These are phyloP conservation scores for Neurospora tetrasperma DNA, from an alignment of 495 filamentous ascomycete species.

Conservation along the genomic window DNA sequence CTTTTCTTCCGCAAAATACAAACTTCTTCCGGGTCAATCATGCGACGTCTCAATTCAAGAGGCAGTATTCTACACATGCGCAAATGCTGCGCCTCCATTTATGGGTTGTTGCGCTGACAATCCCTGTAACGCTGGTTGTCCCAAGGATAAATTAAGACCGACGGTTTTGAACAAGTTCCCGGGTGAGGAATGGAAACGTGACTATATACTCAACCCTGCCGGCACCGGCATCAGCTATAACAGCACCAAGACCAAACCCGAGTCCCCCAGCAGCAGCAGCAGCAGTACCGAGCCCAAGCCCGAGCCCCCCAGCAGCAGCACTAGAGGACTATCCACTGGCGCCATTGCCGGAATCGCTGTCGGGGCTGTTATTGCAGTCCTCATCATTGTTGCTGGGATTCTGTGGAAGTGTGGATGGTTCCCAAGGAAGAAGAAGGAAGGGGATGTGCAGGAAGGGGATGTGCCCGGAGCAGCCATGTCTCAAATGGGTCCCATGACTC, in stretches of 20 bases:
- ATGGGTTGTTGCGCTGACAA: conserved; percentile 22
- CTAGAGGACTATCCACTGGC: not conserved
- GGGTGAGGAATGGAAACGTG: not conserved
- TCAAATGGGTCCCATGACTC: not conserved
- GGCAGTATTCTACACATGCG: conserved; percentile 24
- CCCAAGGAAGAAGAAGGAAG: conserved; percentile 2
- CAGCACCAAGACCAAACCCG: not conserved
- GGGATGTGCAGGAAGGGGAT: not conserved
- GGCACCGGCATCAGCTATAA: not conserved
- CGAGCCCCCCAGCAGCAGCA: no score
- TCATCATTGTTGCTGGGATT: not conserved
- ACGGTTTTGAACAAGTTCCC: not conserved
- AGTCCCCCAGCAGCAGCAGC: not conserved
- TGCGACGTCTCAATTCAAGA: conserved; percentile 3
- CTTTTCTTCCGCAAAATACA: conserved; percentile 14
- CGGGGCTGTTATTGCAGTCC: not conserved
- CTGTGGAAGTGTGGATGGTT: conserved; percentile 7
- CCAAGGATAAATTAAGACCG: conserved; percentile 6
- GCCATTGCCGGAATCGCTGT: conserved; percentile 12
- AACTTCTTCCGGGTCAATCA: conserved; percentile 14
- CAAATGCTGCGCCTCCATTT: conserved; percentile 13
- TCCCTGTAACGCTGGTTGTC: no score
- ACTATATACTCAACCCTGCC: not conserved
- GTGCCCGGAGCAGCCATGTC: not conserved
- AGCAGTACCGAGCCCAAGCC: no score